Percentiles rank a stretch among this genome's conserved stretches.
Conservation (phyloP, 306 rosid species). For the Cucumis melo region DNA sequence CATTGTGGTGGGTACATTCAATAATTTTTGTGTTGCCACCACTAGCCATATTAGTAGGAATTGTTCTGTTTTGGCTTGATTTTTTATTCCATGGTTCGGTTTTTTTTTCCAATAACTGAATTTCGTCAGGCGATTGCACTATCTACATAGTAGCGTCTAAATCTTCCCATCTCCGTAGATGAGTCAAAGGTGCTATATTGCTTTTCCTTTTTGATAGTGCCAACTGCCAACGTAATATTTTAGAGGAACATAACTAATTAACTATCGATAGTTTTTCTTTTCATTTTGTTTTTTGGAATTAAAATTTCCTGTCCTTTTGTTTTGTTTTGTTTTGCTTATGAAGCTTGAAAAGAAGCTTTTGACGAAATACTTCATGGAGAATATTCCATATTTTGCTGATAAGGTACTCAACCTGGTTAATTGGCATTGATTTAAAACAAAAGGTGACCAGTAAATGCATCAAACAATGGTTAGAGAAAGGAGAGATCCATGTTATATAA, state of each 20-base stretch:
- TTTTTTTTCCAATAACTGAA: neutral
- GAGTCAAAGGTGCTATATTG: constrained; percentile 56
- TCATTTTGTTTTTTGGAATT: neutral
- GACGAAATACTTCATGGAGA: constrained; percentile 49
- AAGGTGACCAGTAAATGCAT: neutral
- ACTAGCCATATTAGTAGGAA: neutral
- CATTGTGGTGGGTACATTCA: neutral
- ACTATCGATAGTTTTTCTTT: neutral
- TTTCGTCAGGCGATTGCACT: constrained; percentile 61
- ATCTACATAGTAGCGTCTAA: constrained; percentile 75
- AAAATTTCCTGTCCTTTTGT: neutral
- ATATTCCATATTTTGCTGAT: constrained; percentile 72
- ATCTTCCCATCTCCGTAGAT: constrained; percentile 83
- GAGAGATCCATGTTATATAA: no score
- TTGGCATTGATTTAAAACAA: neutral
- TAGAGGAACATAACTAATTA: neutral
- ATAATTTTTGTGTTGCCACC: neutral
- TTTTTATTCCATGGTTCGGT: neutral
- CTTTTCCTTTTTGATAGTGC: neutral
- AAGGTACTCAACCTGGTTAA: constrained; percentile 36
- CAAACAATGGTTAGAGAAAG: no score
- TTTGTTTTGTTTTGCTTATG: constrained; percentile 23
- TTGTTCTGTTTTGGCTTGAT: neutral
- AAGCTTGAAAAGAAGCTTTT: constrained; percentile 79
- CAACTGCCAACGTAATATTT: no score